Base-by-base conservation (phyloP, 2,329 filamentous ascomycete genomes). In the Thermochaetoides dissita region DNA sequence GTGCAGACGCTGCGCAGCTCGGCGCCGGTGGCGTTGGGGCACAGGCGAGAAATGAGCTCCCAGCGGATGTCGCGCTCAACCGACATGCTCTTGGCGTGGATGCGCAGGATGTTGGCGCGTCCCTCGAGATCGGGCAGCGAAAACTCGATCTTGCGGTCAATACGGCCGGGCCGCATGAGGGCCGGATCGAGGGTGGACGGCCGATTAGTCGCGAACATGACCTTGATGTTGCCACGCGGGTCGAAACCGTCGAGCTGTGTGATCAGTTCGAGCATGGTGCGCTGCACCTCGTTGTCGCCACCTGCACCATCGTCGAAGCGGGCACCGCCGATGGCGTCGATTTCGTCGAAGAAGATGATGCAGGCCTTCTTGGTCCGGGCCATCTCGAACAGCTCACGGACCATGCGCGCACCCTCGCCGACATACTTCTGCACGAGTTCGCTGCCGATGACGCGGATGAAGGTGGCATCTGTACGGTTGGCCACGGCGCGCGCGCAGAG, bases 321-420 rank as follows among this genome's bases (percentile, higher is more conserved):
- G 34, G 89, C 89, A 54, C 89, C 89, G 59, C 89, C 89, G 42
- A 96, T 85, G 38, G 89, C 89, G 62, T 96, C 89, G 49, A 96
- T 91, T 68, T 98, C 91, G 61, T 98, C 91, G 58, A 94, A 94
- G 79, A 98, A 98, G 67, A 98, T 98, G 60, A 98, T 98, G 65
- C 91, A 98, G 1, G 91, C 91, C 68, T 98, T 98, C 76, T 98
- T 98, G 44, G 91, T 96, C 54, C 91, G 80, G 8, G 91, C 91
- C 91, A 98, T 98, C 68, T 98, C 91, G 62, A 98, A 98, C 3
- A 98, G 76, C 67, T 98, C 91, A 56, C 91, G 81, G 12, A 98
- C 91, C 91, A 98, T 98, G 55, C 93, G 79, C 6, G 93, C 91
- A 60, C 91, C 91, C 63, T 98, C 91, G 60, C 91, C 91, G 11